phyloP scores from a whole-genome alignment of 352 stramenopile species.

The Phytopythium cucurbitacearum region DNA sequence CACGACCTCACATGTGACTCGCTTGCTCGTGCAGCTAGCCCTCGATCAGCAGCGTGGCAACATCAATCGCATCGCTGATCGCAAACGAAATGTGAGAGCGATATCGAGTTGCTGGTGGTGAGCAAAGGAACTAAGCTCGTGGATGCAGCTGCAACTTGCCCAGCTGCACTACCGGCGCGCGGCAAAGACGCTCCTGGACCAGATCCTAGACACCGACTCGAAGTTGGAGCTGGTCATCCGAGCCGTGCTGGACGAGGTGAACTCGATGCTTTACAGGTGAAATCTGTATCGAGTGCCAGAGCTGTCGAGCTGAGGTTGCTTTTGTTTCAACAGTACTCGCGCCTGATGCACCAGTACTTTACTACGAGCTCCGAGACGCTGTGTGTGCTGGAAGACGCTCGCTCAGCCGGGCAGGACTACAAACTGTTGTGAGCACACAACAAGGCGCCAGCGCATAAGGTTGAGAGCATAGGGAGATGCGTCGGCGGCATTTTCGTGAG shows the following conservation, averaged over 20 bases:
- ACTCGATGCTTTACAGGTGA: too few relatives aligned
- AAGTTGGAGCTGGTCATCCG: slow-evolving; percentile 2
- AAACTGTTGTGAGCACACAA: too few relatives aligned
- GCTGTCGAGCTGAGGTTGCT: too few relatives aligned
- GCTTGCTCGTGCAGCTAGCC: slow-evolving; percentile 23
- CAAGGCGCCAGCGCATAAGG: too few relatives aligned
- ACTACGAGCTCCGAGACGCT: slow-evolving; percentile 4
- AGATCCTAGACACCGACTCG: slow-evolving; percentile 9
- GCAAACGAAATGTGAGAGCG: slow-evolving; percentile 44
- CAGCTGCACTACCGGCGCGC: slow-evolving; percentile 26
- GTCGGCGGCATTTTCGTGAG: too few relatives aligned
- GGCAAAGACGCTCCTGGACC: slow-evolving; percentile 19
- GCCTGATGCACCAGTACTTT: slow-evolving; percentile 5
- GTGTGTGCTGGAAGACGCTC: slow-evolving; percentile 1
- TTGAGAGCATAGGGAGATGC: too few relatives aligned
- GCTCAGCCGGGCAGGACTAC: too few relatives aligned
- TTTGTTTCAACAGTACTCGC: background rate
- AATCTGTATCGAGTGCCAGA: too few relatives aligned
- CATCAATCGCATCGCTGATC: slow-evolving; percentile 47
- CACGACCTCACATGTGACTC: background rate
- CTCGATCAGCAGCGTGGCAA: slow-evolving; percentile 59
- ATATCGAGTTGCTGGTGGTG: background rate
- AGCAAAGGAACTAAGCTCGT: background rate
- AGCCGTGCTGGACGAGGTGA: slow-evolving; percentile 3
- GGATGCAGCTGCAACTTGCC: slow-evolving; percentile 21